Base-by-base conservation (phyloP, 176 grass and related monocot species). In the Bolboschoenus planiculmis region DNA sequence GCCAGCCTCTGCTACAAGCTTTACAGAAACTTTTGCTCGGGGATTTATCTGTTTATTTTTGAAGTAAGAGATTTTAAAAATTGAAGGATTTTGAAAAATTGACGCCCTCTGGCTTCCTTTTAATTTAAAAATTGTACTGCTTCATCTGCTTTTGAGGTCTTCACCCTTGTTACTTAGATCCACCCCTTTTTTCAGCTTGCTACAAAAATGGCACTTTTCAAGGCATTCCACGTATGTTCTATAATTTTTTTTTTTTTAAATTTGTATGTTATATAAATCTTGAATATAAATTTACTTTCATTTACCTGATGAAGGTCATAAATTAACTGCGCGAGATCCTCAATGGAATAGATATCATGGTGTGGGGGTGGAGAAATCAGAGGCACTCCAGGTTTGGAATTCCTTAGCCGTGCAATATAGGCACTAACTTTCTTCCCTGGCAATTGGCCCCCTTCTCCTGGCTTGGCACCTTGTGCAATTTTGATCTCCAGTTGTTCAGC, bases 361-460 rank as follows among this genome's bases (percentile, higher is more conserved):
- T 99, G 97, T 9, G 97, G 97, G 10, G 97, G 97, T 83, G 97
- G 97, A 78, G 97, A 99, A 90, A 99, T 99, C 33, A 99, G 91
- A 87, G 97, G 97, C 87, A 99, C 97, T 66, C 97, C 97, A 86
- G 97, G 97, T 85, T 99, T 99, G 1, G 97, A 99, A 77, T 93
- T 99, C 78, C 97, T 99, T 84, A 99, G 61, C 43, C 93, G 88
- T 82, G 97, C 97, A 85, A 99, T 99, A 81, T 99, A 99, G 65
- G 97, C 93, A 86, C 97, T 99, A 64, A 99, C 97, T 92, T 99
- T 99, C 83, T 99, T 99, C 59, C 97, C 97, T 50, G 97, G 97
- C 76, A 99, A 86, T 72, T 99, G 97, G 53, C 97, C 97, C 34
- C 97, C 97, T 91, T 99, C 97, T 82, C 97, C 97, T 88, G 97